Conservation (phyloP, 495 filamentous ascomycete species). For the Xylaria cubensis region DNA sequence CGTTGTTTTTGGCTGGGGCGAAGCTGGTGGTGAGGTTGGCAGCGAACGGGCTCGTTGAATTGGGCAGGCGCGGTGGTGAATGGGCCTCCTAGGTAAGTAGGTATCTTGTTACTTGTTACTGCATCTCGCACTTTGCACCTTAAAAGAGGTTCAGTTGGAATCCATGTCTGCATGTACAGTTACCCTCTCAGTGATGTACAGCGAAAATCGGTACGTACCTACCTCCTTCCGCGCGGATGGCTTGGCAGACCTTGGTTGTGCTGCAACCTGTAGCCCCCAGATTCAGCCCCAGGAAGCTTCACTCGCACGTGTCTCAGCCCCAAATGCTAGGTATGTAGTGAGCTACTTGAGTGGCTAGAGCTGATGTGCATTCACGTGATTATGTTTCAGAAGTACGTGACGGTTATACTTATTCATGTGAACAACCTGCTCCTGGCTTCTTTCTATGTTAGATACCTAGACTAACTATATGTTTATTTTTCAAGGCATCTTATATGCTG, state of each 20-base stretch:
- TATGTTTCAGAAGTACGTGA: not conserved
- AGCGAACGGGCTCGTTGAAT: not conserved
- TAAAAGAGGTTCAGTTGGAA: slow-evolving; percentile 6
- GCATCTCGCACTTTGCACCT: slow-evolving; percentile 22
- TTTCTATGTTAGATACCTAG: not conserved
- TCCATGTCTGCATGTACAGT: not conserved
- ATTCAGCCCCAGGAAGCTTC: slow-evolving; percentile 2
- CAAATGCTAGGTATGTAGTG: not conserved
- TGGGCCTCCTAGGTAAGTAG: slow-evolving; percentile 8
- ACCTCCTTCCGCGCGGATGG: not conserved
- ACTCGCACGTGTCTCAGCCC: slow-evolving; percentile 2
- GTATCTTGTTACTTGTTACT: not conserved
- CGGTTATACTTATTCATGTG: not conserved
- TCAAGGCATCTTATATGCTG: not conserved
- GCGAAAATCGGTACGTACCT: not conserved
- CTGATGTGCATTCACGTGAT: not conserved
- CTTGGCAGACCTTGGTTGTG: not conserved
- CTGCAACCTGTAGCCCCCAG: not conserved
- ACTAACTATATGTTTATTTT: not conserved
- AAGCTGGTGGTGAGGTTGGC: not conserved
- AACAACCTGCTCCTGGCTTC: not conserved
- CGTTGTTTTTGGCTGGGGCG: not conserved
- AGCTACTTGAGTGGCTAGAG: not conserved
- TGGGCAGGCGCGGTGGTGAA: slow-evolving; percentile 9
- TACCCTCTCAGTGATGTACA: not conserved